Evolutionary conservation across 2,329 filamentous ascomycete genomes (phyloP).

Genomic region (Paraphoma sp.): DNA sequence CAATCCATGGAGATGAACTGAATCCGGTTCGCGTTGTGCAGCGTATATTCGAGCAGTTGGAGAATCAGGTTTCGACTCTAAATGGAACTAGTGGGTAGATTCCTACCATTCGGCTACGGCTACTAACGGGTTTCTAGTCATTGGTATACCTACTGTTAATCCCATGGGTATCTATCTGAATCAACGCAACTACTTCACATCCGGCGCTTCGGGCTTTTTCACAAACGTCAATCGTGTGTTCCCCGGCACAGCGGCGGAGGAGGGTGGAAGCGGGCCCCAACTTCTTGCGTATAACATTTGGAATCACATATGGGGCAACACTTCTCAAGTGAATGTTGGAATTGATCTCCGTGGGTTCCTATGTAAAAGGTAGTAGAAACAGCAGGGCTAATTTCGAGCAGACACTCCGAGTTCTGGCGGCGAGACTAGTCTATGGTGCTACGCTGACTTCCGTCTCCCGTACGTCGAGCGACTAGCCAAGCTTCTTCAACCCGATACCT

Average conservation of each 20-base stretch:
- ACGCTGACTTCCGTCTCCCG: conserved; percentile 46
- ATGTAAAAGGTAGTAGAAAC: neutral
- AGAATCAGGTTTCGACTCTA: conserved; percentile 36
- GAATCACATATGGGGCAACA: conserved; percentile 48
- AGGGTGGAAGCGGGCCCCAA: conserved; percentile 34
- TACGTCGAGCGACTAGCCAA: conserved; percentile 50
- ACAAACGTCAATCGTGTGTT: conserved; percentile 48
- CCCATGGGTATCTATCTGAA: conserved; percentile 49
- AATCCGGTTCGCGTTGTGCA: conserved; percentile 48
- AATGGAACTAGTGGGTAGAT: conserved; percentile 43
- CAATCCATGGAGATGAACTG: conserved; percentile 50
- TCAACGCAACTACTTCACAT: conserved; percentile 48
- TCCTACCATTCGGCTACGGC: neutral
- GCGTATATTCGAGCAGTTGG: conserved; percentile 41
- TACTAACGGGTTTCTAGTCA: conserved; percentile 32
- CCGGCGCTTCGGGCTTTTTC: conserved; percentile 32
- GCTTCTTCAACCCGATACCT: conserved; percentile 47
- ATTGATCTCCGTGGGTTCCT: conserved; percentile 40
- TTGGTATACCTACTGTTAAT: conserved; percentile 49
- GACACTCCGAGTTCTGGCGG: conserved; percentile 48
- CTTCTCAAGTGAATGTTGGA: conserved; percentile 47
- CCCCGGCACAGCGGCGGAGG: conserved; percentile 31
- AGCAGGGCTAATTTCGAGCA: conserved; percentile 2
- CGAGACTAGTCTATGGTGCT: conserved; percentile 48
- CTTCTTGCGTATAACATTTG: conserved; percentile 46